Evolutionary conservation across 75 land plant species (phyloP).

Genomic region (Adiantum capillusveneris): DNA sequence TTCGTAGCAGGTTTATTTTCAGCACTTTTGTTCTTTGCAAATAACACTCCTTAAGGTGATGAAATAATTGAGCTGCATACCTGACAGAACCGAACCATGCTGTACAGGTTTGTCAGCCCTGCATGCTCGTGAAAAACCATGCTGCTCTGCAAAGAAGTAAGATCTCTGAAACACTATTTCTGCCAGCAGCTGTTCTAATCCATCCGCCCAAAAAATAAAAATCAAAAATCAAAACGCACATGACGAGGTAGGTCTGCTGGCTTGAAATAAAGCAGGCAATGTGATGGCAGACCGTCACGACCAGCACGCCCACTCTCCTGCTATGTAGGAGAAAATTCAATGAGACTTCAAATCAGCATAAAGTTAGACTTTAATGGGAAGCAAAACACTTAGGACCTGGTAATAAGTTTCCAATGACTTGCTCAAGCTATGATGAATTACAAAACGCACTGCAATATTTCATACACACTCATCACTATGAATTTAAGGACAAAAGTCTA

Average conservation of each 20-base stretch:
- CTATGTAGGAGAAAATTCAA: background rate
- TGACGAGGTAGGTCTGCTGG: slow-evolving; percentile 95
- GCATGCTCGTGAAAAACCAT: slow-evolving; percentile 94
- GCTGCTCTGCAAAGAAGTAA: slow-evolving; percentile 54
- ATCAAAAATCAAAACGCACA: slow-evolving; percentile 33
- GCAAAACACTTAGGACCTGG: slow-evolving; percentile 42
- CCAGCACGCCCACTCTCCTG: slow-evolving; percentile 99
- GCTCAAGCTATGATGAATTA: slow-evolving; percentile 94
- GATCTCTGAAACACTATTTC: background rate
- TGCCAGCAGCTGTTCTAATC: background rate
- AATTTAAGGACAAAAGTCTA: background rate
- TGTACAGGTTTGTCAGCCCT: slow-evolving; percentile 89
- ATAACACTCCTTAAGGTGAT: too few species aligned
- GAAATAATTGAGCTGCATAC: too few species aligned
- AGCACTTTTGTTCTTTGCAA: too few species aligned
- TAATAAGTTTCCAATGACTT: slow-evolving; percentile 99
- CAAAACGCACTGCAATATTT: slow-evolving; percentile 81
- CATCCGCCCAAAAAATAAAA: background rate
- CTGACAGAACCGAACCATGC: slow-evolving; percentile 88
- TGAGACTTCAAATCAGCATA: background rate
- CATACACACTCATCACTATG: background rate
- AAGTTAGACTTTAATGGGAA: background rate
- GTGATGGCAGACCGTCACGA: slow-evolving; percentile 95
- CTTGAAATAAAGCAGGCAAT: slow-evolving; percentile 78
- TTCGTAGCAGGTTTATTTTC: too few species aligned